A percentile compares a stretch with the other conserved stretches of the same genome.
Conservation (phyloP, 805 yeast genomes). For the Yarrowia hollandica region DNA sequence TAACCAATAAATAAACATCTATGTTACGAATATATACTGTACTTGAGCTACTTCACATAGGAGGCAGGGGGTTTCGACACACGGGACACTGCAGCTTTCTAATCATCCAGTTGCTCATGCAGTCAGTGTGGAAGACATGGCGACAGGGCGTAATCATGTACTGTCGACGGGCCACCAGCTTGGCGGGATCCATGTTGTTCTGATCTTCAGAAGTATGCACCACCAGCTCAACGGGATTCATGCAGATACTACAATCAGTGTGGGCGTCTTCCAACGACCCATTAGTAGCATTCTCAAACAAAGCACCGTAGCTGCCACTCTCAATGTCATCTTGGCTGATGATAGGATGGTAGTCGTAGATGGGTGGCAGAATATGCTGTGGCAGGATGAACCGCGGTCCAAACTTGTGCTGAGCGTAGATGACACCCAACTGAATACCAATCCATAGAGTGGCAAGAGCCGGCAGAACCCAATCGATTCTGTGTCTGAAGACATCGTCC, state of each 20-base stretch:
- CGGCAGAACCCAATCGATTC: constrained; percentile 45
- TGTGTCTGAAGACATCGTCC: constrained; percentile 70
- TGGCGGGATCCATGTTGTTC: constrained; percentile 37
- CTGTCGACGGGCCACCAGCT: constrained; percentile 40
- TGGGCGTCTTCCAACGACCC: constrained; percentile 39
- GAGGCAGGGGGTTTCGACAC: constrained; percentile 83
- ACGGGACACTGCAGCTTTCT: constrained; percentile 92
- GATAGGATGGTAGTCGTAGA: constrained; percentile 79
- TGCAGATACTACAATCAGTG: constrained; percentile 85
- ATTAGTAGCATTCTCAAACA: constrained; percentile 7
- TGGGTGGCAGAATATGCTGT: constrained; percentile 68
- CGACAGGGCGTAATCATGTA: constrained; percentile 78
- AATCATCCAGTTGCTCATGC: constrained; percentile 91
- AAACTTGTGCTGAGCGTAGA: constrained; percentile 62
- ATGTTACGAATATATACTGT: constrained; percentile 28
- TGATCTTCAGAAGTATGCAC: constrained; percentile 35
- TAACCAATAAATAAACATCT: neutral
- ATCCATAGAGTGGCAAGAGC: constrained; percentile 56
- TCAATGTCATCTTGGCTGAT: constrained; percentile 62
- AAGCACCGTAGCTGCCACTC: constrained; percentile 45
- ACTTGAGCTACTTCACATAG: constrained; percentile 48
- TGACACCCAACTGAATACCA: constrained; percentile 54
- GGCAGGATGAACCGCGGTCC: constrained; percentile 88
- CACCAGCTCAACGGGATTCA: constrained; percentile 66
- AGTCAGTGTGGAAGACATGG: constrained; percentile 86